A percentile compares a stretch with the other conserved stretches of the same genome.
phyloP scores from a whole-genome alignment of 805 yeast genomes.

The Candida boidinii region DNA sequence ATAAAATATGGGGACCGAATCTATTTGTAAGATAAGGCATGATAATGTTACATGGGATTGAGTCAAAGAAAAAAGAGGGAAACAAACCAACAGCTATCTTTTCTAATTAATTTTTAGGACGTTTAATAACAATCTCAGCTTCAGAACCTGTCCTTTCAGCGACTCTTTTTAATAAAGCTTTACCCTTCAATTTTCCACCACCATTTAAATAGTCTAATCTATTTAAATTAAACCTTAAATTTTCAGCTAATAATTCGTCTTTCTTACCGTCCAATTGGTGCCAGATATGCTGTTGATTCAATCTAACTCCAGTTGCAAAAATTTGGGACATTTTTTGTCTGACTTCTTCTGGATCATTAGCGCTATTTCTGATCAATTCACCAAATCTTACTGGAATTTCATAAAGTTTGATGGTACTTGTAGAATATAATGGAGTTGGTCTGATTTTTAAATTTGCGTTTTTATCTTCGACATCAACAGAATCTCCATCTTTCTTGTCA shows the following conservation, averaged over 20 bases:
- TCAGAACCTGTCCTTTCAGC: conserved; percentile 19
- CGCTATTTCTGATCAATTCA: conserved; percentile 60
- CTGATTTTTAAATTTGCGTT: conserved; percentile 21
- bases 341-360: conserved; percentile 47
- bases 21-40: too few relatives aligned
- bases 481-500: conserved; percentile 11
- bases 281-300: conserved; percentile 66
- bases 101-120: too few relatives aligned
- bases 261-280: conserved; percentile 71
- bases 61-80: too few relatives aligned
- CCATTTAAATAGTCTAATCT: conserved; percentile 26
- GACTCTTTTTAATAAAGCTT: conserved; percentile 22
- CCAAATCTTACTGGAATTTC: conserved; percentile 60
- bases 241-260: conserved; percentile 61
- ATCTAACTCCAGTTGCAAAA: conserved; percentile 49
- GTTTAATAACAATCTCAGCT: conserved; percentile 11
- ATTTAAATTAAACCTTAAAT: conserved; percentile 46
- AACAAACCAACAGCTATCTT: too few relatives aligned
- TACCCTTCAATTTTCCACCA: conserved; percentile 26
- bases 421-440: conserved; percentile 42
- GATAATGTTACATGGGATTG: too few relatives aligned
- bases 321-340: conserved; percentile 53
- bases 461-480: conserved; percentile 14
- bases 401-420: conserved; percentile 57
- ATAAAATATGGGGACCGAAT: too few relatives aligned